phyloP scores from a whole-genome alignment of 2,329 filamentous ascomycete species.

The Paramyrothecium sp. region DNA sequence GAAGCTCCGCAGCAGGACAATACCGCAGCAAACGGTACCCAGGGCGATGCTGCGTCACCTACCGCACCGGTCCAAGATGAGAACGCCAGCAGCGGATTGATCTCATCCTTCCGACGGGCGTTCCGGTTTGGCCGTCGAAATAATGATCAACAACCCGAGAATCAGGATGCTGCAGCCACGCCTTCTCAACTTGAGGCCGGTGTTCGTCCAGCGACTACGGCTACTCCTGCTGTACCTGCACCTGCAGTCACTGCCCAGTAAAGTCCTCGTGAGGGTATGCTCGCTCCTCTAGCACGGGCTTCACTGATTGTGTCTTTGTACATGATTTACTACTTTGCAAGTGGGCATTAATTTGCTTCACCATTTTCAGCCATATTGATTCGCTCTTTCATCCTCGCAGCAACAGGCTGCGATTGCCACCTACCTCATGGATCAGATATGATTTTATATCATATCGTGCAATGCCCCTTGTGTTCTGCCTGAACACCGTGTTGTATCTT shows the following conservation, averaged over 20 bases:
- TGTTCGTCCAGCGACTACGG: conserved; percentile 21
- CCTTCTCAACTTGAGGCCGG: conserved; percentile 49
- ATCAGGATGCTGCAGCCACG: conserved; percentile 21
- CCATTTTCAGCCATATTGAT: not conserved
- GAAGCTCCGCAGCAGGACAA: not conserved
- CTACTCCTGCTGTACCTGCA: conserved; percentile 4
- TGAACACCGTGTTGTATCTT: no score
- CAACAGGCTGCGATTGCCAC: not conserved
- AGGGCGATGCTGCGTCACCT: conserved; percentile 3
- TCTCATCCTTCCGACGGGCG: conserved; percentile 29
- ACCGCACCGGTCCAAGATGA: conserved; percentile 1
- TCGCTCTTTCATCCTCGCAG: not conserved
- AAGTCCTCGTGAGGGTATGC: no score
- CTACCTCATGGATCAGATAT: not conserved
- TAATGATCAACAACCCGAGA: conserved; percentile 13
- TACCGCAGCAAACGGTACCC: not conserved
- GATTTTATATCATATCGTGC: no score
- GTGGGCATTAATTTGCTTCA: not conserved
- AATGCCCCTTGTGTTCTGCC: no score
- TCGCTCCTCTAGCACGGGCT: not conserved
- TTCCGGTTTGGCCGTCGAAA: conserved; percentile 28
- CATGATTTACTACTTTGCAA: not conserved
- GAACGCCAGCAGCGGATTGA: conserved; percentile 16
- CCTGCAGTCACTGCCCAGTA: not conserved
- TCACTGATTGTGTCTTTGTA: not conserved